Percentiles rank a stretch among this genome's conserved stretches.
Evolutionary conservation across 1,284 basidiomycete genomes (phyloP).

Genomic region (Somion occarium): DNA sequence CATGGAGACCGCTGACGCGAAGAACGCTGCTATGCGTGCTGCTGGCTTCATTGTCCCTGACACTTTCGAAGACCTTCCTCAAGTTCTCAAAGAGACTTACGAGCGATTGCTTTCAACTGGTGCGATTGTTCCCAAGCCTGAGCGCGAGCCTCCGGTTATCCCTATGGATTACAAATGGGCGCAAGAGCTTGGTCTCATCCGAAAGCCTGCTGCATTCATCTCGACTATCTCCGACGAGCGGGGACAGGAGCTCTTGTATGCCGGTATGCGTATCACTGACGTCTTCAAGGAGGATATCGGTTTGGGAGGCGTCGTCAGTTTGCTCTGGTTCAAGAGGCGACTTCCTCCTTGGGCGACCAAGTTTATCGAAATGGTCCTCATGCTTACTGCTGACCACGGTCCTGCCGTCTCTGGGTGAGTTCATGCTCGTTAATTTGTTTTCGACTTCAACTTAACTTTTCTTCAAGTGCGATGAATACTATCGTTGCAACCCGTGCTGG

Average conservation of each 20-base stretch:
- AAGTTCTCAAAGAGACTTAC: constrained; percentile 82
- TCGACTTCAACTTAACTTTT: constrained; percentile 4
- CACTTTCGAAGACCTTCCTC: constrained; percentile 95
- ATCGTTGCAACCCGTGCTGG: constrained; percentile 98
- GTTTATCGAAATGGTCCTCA: constrained; percentile 99
- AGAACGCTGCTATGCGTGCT: constrained; percentile 93
- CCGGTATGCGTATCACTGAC: constrained; percentile 98
- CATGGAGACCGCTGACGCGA: constrained; percentile 94
- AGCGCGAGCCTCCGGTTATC: constrained; percentile 91
- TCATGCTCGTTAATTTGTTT: constrained; percentile 2
- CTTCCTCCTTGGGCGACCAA: constrained; percentile 84
- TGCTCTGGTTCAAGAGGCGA: constrained; percentile 98
- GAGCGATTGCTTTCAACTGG: constrained; percentile 76
- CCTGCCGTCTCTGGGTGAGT: constrained; percentile 82
- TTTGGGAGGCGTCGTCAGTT: constrained; percentile 92
- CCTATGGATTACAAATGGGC: constrained; percentile 99
- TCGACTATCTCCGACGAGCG: constrained; percentile 99
- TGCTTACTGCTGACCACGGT: constrained; percentile 98
- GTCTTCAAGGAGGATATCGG: constrained; percentile 99
- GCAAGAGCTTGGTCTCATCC: constrained; percentile 95
- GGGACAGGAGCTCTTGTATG: constrained; percentile 97
- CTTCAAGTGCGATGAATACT: constrained; percentile 94
- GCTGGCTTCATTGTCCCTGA: constrained; percentile 97
- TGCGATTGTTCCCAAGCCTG: constrained; percentile 66
- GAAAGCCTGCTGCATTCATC: constrained; percentile 99